Evolutionary conservation across 352 stramenopile genomes (phyloP), one percentile per base, ranked within the genome.

Genomic region (Ochromonadaceae sp.): DNA sequence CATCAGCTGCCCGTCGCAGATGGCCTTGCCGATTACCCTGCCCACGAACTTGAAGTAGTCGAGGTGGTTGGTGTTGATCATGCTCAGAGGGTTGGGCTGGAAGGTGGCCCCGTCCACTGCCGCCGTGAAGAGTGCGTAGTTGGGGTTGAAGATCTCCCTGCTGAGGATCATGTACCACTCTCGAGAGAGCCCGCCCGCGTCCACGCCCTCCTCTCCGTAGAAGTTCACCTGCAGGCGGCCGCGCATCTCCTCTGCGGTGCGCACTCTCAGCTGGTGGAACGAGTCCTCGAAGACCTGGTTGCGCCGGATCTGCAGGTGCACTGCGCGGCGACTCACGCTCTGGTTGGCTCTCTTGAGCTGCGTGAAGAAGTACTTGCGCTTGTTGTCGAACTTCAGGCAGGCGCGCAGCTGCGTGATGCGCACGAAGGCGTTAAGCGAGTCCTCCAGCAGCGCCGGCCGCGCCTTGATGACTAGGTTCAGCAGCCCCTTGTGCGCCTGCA

Each of bases 91-190:
- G 73, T 99, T 98, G 3, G 93, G 93, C 72, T 99, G 93, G 75
- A 98, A 99, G 9, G 93, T 98, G 48, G 89, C 92, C 12, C 92
- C 96, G 77, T 99, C 95, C 26, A 93, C 91, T 2, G 92, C 93
- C 22, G 91, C 95, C 42, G 91, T 98, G 77, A 99, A 99, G 0
- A 99, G 75, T 58, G 93, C 92, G 76, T 99, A 99, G 73, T 98
- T 97, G 39, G 93, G 91, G 74, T 99, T 98, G 78, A 99, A 99
- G 69, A 99, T 99, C 74, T 99, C 92, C 67, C 95, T 94, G 1
- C 92, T 90, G 32, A 99, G 74, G 73, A 99, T 97, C 67, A 89
- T 90, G 75, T 98, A 87, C 78, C 95, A 98, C 79, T 99, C 94
- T 46, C 93, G 79, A 34, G 92, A 97, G 14, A 99, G 79, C 26